Base-by-base conservation (phyloP, 768 basidiomycete species). In the Mycena galericulata region DNA sequence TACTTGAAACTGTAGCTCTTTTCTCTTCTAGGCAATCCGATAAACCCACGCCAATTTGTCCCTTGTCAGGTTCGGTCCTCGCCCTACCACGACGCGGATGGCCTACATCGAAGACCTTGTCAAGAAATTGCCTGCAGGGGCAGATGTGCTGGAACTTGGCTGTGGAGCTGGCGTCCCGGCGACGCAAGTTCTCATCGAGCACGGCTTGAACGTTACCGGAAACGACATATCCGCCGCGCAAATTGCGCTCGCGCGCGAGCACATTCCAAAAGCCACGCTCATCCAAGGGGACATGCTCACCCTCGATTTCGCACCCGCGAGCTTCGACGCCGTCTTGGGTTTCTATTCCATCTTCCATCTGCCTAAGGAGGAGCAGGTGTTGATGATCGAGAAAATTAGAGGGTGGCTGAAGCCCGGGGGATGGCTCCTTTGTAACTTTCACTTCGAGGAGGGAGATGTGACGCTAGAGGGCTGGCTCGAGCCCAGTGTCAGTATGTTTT, bases 331-430 rank as follows among this genome's bases (percentile, higher is more conserved):
- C 6, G 72, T 79, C 0, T 66, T 77, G 2, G 77, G 68, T 15
- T 74, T 79, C 57, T 79, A 79, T 58, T 74, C 76, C 9, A 72
- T 77, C 40, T 77, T 77, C 50, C 78, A 79, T 60, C 61, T 77
- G 15, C 75, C 75, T 15, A 60, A 67, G 26, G 74, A 74, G 27
- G 77, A 79, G 62, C 78, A 79, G 60, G 74, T 55, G 12, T n/a
- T 29, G 54, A 75, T 79, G 74, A 54, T 78, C 24, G 61, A 63
- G 54, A 74, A 72, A 62, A 79, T 78, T n/a, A 55, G 53, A 17
- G 68, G 47, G 10, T 78, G 78, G 78, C 46, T 79, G 38, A 76
- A 74, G 65, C 73, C 76, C 4, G 75, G 76, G 12, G 78, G 76
- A 22, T 72, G 68, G 65, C 46, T 78, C 11, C 63, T 78, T 49